Conservation (phyloP, 108 stramenopile species). For the Skeletonema marinoi region DNA sequence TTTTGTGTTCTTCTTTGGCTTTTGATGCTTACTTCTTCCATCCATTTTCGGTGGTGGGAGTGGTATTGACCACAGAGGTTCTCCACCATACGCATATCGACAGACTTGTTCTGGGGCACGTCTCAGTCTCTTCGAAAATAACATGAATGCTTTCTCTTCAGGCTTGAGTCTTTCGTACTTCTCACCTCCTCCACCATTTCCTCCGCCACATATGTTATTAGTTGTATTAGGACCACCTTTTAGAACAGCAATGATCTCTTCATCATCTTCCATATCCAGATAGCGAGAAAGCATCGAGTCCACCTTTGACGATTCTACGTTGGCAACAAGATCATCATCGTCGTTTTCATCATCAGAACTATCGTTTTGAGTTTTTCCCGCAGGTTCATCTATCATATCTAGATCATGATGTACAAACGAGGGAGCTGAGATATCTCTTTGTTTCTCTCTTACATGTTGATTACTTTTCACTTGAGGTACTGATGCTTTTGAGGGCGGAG, state of each 20-base stretch:
- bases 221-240: constrained; percentile 25
- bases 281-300: constrained; percentile 79
- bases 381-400: constrained; percentile 61
- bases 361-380: constrained; percentile 7
- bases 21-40: constrained; percentile 6
- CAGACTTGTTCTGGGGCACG: constrained; percentile 77
- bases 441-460: constrained; percentile 10
- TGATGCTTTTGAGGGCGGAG: constrained; percentile 2
- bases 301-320: constrained; percentile 62
- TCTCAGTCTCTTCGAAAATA: constrained; percentile 71
- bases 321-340: constrained; percentile 65
- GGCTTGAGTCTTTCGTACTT: constrained; percentile 74
- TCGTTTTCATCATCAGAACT: constrained; percentile 52
- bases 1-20: not conserved
- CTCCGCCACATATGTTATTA: not conserved
- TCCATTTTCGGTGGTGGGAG: not conserved
- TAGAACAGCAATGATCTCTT: constrained; percentile 68
- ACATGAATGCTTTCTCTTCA: constrained; percentile 66
- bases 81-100: constrained; percentile 78
- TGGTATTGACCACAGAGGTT: constrained; percentile 83
- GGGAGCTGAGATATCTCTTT: not conserved
- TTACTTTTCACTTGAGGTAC: constrained; percentile 1
- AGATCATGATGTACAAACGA: constrained; percentile 53
- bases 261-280: constrained; percentile 87
- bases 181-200: constrained; percentile 48